Base-by-base conservation (phyloP, 2,329 filamentous ascomycete species). In the Fusarium concolor region DNA sequence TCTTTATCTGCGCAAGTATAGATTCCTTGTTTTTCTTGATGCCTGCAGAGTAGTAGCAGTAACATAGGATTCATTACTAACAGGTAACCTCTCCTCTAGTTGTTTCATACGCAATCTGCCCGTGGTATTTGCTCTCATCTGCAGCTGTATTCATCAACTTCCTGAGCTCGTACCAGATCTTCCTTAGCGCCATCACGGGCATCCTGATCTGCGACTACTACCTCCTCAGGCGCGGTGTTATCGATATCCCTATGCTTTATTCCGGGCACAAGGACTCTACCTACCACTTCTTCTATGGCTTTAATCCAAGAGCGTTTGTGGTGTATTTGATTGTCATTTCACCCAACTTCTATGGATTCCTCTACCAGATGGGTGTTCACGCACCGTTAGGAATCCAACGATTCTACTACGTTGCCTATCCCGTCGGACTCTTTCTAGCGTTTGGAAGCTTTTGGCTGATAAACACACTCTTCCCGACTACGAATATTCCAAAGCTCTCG, bases 131-230 rank as follows among this genome's bases (percentile, higher is more conserved):
- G 3, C 43, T 60, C 0, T 60, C 57, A 11, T 60, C 57, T 6
- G 57, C 57, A 2, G 31, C 54, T 0, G 57, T 60, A 11, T 60
- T 60, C 10, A 60, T 60, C 54, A 60, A 60, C 43, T 60, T 60
- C 43, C 31, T 60, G 14, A 52, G 54, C 55, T 60, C 57, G 3
- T 60, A 60, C 4, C 57, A 60, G 29, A 60, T 60, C 3, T 60
- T 60, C 54, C 54, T 60, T 2, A 60, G 57, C 17, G 54, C 57
- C 4, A 60, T 60, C 6, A 38, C 57, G 1, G 57, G 57, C 18
- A 60, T 60, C 1, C 37, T 60, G 5, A 52, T 60, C 31, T 60
- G 57, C n/a, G 57, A 60, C 4, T 60, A 60, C 43, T 60, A 60
- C 9, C 54, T 60, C 11, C 20, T 60, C 0, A 15, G 57, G 1